A percentile compares a stretch with the other conserved stretches of the same genome.
phyloP scores from a whole-genome alignment of 352 stramenopile species.

The Phytophthora melonis region DNA sequence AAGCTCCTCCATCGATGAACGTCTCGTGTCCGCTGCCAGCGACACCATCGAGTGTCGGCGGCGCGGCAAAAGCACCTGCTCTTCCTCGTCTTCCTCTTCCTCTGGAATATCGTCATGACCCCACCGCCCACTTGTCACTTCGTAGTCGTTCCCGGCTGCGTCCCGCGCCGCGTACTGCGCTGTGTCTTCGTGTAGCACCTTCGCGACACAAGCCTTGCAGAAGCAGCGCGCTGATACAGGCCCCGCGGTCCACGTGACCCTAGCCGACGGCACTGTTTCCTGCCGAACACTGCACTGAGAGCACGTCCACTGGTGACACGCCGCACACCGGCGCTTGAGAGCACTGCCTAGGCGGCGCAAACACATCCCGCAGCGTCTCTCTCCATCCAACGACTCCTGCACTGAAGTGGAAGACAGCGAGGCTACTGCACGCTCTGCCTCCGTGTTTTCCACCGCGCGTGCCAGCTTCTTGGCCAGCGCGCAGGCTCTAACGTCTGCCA shows the following conservation, averaged over 20 bases:
- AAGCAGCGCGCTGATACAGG: conserved; percentile 56
- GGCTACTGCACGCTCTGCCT: conserved; percentile 36
- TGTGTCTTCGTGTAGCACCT: conserved; percentile 61
- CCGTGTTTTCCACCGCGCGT: conserved; percentile 45
- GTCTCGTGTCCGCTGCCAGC: conserved; percentile 27
- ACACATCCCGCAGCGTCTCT: conserved; percentile 66
- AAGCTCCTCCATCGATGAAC: conserved; percentile 31
- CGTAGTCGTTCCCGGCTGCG: conserved; percentile 33
- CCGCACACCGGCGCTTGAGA: conserved; percentile 55
- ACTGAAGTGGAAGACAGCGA: conserved; percentile 44
- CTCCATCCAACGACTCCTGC: conserved; percentile 43
- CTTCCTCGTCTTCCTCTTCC: conserved; percentile 33
- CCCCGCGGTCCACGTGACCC: conserved; percentile 6
- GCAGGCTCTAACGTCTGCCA: conserved; percentile 55
- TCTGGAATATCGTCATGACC: conserved; percentile 55
- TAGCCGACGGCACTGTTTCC: conserved; percentile 49
- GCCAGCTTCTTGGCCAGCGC: conserved; percentile 71
- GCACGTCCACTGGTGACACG: conserved; percentile 53
- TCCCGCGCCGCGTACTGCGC: conserved; percentile 57
- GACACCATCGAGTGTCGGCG: conserved; percentile 41
- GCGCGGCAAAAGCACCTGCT: conserved; percentile 14
- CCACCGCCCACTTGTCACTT: conserved; percentile 38
- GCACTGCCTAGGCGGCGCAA: conserved; percentile 39
- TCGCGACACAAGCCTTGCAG: conserved; percentile 64
- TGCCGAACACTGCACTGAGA: conserved; percentile 56